A percentile compares a stretch with the other conserved stretches of the same genome.
These are phyloP conservation scores for Salvia hispanica DNA, from an alignment of 257 asterid genomes.

Conservation along the genomic window DNA sequence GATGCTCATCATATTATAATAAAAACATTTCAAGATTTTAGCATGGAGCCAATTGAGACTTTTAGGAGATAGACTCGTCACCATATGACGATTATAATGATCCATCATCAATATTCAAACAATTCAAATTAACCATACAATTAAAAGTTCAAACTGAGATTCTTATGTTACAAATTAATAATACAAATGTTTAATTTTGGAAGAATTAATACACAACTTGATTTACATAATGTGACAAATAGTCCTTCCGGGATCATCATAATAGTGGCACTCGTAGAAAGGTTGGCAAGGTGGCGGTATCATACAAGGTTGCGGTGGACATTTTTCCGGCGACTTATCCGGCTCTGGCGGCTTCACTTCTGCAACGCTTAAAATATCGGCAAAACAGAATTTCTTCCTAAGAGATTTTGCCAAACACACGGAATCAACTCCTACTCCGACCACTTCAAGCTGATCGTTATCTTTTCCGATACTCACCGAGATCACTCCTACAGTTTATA, in stretches of 20 bases:
- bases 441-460: constrained; percentile 30
- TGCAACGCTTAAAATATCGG: constrained; percentile 27
- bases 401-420: constrained; percentile 36
- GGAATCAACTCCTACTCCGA: constrained; percentile 40
- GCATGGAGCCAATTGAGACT: too few species aligned
- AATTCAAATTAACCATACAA: too few species aligned
- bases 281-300: background rate
- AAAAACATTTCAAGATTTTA: too few species aligned
- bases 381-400: constrained; percentile 35
- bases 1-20: too few species aligned
- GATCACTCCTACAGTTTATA: constrained; percentile 29
- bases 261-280: background rate
- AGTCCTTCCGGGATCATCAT: background rate
- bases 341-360: constrained; percentile 25
- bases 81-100: too few species aligned
- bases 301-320: background rate
- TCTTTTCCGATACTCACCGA: constrained; percentile 30
- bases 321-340: too few species aligned
- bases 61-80: too few species aligned
- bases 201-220: too few species aligned
- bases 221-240: background rate
- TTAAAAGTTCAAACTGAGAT: too few species aligned
- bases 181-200: too few species aligned
- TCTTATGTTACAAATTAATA: too few species aligned
- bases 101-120: too few species aligned